Conservation (phyloP, 805 yeast species). For the Suhomyces kilbournensis region DNA sequence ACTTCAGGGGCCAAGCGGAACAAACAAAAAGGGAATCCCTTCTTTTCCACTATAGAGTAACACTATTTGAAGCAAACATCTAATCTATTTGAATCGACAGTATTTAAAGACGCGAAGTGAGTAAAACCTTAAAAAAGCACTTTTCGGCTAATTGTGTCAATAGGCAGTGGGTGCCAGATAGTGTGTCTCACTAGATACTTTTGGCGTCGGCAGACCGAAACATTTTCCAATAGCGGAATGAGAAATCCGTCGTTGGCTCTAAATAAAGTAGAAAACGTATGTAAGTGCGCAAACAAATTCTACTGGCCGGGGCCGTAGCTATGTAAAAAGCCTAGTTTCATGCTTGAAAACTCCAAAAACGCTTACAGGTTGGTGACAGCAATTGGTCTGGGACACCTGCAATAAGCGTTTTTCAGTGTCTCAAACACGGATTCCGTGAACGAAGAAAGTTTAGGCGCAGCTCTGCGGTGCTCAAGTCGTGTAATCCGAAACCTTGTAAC, state of each 20-base stretch:
- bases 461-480: not conserved
- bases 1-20: not conserved
- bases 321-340: not conserved
- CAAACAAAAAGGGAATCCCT: not conserved
- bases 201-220: not conserved
- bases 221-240: not conserved
- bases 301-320: not conserved
- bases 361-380: not conserved
- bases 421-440: not conserved
- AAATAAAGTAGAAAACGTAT: not conserved
- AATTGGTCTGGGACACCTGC: conserved; percentile 2
- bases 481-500: not conserved
- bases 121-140: not conserved
- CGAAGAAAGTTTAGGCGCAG: not conserved
- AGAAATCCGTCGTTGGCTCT: not conserved
- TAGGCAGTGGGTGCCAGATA: not conserved
- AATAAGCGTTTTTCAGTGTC: not conserved
- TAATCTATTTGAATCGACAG: not conserved
- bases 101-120: not conserved
- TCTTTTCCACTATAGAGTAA: not conserved
- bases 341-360: not conserved
- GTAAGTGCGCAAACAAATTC: not conserved
- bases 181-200: not conserved
- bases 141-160: not conserved
- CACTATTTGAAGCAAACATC: not conserved